phyloP scores from a whole-genome alignment of 2,329 filamentous ascomycete genomes.

The Hirsutella thompsonii region DNA sequence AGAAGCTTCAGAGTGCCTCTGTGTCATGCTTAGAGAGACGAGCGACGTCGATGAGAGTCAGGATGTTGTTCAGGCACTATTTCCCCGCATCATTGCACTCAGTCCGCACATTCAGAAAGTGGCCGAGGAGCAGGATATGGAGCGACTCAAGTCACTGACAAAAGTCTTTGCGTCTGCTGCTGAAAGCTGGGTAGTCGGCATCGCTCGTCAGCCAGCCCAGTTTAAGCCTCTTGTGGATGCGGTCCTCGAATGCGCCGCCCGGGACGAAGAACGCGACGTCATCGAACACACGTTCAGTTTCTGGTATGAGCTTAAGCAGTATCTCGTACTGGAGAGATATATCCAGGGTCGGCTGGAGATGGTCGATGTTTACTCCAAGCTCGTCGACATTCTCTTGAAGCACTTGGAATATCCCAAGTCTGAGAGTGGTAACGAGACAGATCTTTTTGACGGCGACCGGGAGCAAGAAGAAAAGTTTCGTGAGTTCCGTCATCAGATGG shows the following conservation, averaged over 20 bases:
- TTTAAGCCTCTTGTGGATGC: slow-evolving; percentile 81
- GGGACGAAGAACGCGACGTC: slow-evolving; percentile 80
- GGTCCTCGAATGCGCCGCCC: slow-evolving; percentile 79
- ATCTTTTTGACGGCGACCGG: slow-evolving; percentile 89
- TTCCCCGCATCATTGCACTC: slow-evolving; percentile 67
- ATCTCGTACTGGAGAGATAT: slow-evolving; percentile 82
- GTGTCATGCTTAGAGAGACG: slow-evolving; percentile 83
- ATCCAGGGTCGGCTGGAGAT: slow-evolving; percentile 66
- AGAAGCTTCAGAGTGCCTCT: slow-evolving; percentile 82
- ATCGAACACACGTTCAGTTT: slow-evolving; percentile 92
- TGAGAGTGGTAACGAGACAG: slow-evolving; percentile 59
- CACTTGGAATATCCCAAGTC: slow-evolving; percentile 79
- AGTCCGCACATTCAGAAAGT: slow-evolving; percentile 63
- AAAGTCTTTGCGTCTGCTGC: slow-evolving; percentile 86
- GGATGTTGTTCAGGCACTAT: slow-evolving; percentile 66
- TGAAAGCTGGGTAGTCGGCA: slow-evolving; percentile 85
- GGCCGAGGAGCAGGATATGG: slow-evolving; percentile 69
- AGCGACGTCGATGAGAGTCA: slow-evolving; percentile 86
- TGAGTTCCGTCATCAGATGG: slow-evolving; percentile 93
- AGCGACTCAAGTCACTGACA: slow-evolving; percentile 78
- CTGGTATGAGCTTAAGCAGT: slow-evolving; percentile 98
- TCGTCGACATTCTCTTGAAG: slow-evolving; percentile 86
- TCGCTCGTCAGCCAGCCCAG: slow-evolving; percentile 68
- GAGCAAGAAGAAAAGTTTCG: slow-evolving; percentile 96
- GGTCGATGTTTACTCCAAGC: slow-evolving; percentile 70